Base-by-base conservation (phyloP, 805 yeast genomes). In the Saccharomycopsis malanga region DNA sequence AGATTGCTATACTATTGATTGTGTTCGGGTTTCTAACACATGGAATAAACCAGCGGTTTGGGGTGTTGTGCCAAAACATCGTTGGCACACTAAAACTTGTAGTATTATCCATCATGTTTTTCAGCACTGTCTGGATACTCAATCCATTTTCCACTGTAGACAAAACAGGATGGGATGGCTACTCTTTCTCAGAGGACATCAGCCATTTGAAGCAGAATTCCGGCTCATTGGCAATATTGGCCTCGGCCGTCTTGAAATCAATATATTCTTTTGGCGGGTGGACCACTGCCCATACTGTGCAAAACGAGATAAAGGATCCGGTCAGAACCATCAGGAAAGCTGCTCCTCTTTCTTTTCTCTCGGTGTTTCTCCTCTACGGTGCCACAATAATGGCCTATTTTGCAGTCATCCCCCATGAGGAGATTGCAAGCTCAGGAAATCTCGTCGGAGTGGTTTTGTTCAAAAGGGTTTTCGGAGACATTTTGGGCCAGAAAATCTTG, bases 261-360 rank as follows among this genome's bases (percentile, higher is more conserved):
- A 67, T 74, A 46, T 79, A 76, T 63, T 73, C 81, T 4, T 76
- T 71, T 53, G 69, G 76, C 2, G 86, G 86, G 2, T 79, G 85
- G 83, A 75, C 71, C 53, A 63, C 74, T 3, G 79, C 78, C 3
- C 83, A 78, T 56, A 70, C 77, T 0, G 80, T 76, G 4, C 68
- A 81, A 5, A 75, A 77, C 43, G 86, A 79, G 56, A 73, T 79
- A 34, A 72, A 72, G 49, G 73, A 79, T 52, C 85, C 85, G 0
- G 65, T 66, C 0, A 63, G 73, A 22, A 78, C 83, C 1, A 65
- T 79, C 45, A 74, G 65, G 55, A 71, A 76, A 23, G 81, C 84
- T 2, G 84, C 83, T 2, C 81, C 82, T 0, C 59, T 68, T 1
- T 71, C 84, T 0, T 59, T 79, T 38, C 43, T 66, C 1, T 57